These are phyloP conservation scores for Gaillardinia entomophila DNA, from an alignment of 805 yeast genomes.

Conservation along the genomic window DNA sequence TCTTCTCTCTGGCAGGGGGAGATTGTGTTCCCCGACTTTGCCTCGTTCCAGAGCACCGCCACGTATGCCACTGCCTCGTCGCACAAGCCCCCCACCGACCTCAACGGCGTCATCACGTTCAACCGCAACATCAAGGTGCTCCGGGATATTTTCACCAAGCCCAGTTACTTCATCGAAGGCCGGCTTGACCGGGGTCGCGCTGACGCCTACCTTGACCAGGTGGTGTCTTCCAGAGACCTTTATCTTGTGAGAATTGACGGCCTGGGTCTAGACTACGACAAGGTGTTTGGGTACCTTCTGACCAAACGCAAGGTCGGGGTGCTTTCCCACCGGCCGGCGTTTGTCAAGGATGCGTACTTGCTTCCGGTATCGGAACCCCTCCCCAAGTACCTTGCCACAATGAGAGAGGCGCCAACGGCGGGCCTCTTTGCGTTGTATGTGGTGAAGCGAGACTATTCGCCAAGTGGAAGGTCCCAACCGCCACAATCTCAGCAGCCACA, in stretches of 20 bases:
- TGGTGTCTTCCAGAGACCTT: constrained; percentile 46
- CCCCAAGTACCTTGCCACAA: neutral
- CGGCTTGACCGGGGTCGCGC: constrained; percentile 53
- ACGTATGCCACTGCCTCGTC: constrained; percentile 33
- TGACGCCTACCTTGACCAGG: constrained; percentile 47
- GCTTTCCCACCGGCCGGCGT: constrained; percentile 40
- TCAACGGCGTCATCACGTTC: constrained; percentile 10
- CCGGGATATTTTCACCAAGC: constrained; percentile 21
- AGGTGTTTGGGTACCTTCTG: constrained; percentile 40
- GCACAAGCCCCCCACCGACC: constrained; percentile 13
- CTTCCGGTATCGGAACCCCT: constrained; percentile 26
- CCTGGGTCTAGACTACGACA: constrained; percentile 18
- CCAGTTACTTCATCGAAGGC: constrained; percentile 51
- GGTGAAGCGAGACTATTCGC: constrained; percentile 30
- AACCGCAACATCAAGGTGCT: constrained; percentile 20
- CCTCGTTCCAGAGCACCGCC: constrained; percentile 33
- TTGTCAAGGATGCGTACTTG: constrained; percentile 62
- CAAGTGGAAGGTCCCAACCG: constrained; percentile 6
- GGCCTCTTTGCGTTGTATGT: constrained; percentile 32
- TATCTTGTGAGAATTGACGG: constrained; percentile 41
- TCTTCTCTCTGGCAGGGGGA: constrained; percentile 42
- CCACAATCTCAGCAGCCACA: neutral
- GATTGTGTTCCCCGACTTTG: constrained; percentile 44
- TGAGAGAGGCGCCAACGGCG: neutral
- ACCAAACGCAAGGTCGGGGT: constrained; percentile 53